These are phyloP conservation scores for Phaseolus coccineus DNA, from an alignment of 331 rosid species.

Conservation along the genomic window DNA sequence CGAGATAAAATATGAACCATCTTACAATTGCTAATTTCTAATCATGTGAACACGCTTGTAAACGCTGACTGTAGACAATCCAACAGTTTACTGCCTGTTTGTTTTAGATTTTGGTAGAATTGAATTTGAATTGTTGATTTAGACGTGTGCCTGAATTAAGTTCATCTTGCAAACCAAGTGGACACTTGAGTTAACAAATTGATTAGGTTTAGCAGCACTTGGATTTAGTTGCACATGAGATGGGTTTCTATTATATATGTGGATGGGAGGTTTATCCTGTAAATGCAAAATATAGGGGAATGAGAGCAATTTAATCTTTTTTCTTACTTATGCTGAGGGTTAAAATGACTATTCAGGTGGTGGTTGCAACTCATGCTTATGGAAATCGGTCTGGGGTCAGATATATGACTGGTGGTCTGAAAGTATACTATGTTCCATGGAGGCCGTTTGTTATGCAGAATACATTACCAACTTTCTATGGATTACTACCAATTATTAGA, in stretches of 20 bases:
- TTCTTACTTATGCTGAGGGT: constrained; percentile 15
- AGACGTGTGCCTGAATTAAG: not conserved
- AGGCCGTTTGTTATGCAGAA: constrained; percentile 87
- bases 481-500: constrained; percentile 78
- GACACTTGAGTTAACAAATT: not conserved
- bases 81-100: not conserved
- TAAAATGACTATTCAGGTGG: constrained; percentile 66
- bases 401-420: constrained; percentile 86
- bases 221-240: constrained; percentile 1
- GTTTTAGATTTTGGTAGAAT: not conserved
- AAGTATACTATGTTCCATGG: constrained; percentile 95
- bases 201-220: not conserved
- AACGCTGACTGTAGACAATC: not conserved
- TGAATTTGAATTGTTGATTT: not conserved
- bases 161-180: not conserved
- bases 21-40: not conserved
- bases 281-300: not conserved
- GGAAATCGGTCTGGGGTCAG: constrained; percentile 91
- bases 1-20: not conserved
- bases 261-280: constrained; percentile 6
- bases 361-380: constrained; percentile 93
- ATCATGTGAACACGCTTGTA: not conserved
- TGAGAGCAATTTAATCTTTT: not conserved
- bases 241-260: constrained; percentile 20
- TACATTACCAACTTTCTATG: constrained; percentile 81